These are phyloP conservation scores for Xylaria longipes DNA, from an alignment of 495 filamentous ascomycete species.

Conservation along the genomic window DNA sequence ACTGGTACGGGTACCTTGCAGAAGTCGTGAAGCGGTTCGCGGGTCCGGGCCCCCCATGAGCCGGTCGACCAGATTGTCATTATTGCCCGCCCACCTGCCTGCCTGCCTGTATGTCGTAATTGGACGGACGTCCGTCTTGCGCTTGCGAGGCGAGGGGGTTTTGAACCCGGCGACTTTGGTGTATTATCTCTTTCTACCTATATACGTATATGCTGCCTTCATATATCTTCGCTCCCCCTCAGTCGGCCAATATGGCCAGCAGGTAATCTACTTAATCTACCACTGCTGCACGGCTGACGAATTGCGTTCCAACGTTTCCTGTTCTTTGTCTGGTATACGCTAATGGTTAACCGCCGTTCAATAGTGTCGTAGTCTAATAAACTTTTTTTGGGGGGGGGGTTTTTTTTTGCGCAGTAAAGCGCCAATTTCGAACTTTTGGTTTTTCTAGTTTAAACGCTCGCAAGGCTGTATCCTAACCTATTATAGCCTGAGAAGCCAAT, in stretches of 20 bases:
- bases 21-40: background rate
- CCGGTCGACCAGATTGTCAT: background rate
- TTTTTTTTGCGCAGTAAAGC: background rate
- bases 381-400: too few species aligned
- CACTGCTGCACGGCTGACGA: background rate
- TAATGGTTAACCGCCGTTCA: background rate
- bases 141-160: background rate
- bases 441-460: background rate
- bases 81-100: background rate
- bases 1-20: slow-evolving; percentile 6
- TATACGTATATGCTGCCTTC: background rate
- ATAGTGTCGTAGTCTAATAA: background rate
- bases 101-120: background rate
- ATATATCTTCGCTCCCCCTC: background rate
- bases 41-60: background rate
- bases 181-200: background rate
- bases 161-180: background rate
- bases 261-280: slow-evolving; percentile 2
- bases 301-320: background rate
- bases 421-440: background rate
- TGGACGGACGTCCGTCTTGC: background rate
- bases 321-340: background rate
- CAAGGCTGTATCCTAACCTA: background rate
- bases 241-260: background rate
- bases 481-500: background rate